Evolutionary conservation across 148 eudicot genomes (phyloP).

Genomic region (Amaranthus cruentus): DNA sequence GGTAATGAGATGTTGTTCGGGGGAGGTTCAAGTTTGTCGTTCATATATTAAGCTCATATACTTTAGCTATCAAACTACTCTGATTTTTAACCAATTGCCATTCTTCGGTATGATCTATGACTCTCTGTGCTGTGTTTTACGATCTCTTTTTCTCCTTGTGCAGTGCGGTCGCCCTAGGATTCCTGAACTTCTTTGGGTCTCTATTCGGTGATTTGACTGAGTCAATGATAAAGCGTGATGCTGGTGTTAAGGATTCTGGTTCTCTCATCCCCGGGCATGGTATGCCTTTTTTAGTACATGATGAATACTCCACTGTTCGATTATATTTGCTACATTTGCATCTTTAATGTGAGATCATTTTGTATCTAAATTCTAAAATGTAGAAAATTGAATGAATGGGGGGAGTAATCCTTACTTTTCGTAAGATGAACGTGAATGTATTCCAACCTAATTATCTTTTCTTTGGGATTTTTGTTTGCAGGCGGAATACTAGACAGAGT

Average conservation of each 20-base stretch:
- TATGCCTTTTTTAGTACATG: constrained; percentile 24
- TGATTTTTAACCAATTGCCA: not conserved
- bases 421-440: too few relatives aligned
- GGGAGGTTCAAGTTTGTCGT: too few relatives aligned
- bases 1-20: too few relatives aligned
- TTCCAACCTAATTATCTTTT: not conserved
- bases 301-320: not conserved
- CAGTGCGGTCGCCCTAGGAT: constrained; percentile 81
- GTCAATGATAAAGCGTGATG: constrained; percentile 98
- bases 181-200: constrained; percentile 86
- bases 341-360: not conserved
- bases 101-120: not conserved
- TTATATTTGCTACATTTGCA: too few relatives aligned
- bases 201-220: constrained; percentile 92
- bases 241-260: constrained; percentile 98
- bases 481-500: constrained; percentile 93
- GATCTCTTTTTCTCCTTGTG: constrained; percentile 16
- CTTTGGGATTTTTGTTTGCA: constrained; percentile 23
- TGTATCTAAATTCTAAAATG: too few relatives aligned
- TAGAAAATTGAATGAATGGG: too few relatives aligned
- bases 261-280: constrained; percentile 98
- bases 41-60: not conserved
- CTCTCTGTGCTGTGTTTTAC: not conserved
- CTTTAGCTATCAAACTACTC: not conserved
- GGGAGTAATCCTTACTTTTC: too few relatives aligned